phyloP scores from a whole-genome alignment of 176 grass and related monocot species.

The Oryza nivara region DNA sequence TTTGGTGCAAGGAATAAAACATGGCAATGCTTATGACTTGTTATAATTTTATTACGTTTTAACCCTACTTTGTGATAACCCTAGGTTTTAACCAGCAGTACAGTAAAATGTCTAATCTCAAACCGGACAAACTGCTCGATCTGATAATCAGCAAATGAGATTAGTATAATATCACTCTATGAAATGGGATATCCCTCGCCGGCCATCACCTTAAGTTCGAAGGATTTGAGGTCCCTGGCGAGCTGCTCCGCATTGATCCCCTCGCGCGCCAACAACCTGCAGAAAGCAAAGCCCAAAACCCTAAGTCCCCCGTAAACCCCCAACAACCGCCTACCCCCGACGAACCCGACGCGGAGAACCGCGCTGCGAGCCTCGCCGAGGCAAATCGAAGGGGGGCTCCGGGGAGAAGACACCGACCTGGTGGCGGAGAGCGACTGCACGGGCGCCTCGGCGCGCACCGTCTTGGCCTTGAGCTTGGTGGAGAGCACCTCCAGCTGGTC shows the following conservation, averaged over 20 bases:
- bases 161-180: background rate
- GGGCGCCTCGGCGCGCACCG: conserved; percentile 80
- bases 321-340: background rate
- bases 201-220: conserved; percentile 86
- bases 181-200: background rate
- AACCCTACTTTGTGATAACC: conserved; percentile 1
- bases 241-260: conserved; percentile 93
- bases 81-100: background rate
- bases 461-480: conserved; percentile 97
- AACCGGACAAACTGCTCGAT: background rate
- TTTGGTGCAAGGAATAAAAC: background rate
- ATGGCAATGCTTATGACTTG: background rate
- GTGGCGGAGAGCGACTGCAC: conserved; percentile 85
- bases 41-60: background rate
- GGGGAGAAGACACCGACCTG: conserved; percentile 47
- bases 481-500: conserved; percentile 95
- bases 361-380: background rate
- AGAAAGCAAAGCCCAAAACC: conserved; percentile 42
- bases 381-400: conserved; percentile 2
- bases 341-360: background rate
- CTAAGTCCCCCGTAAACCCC: conserved; percentile 33
- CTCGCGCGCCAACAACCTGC: conserved; percentile 87
- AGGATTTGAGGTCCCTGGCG: conserved; percentile 90
- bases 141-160: background rate
- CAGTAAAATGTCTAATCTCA: background rate